Percentiles rank a stretch among this genome's conserved stretches.
These are phyloP conservation scores for Trichoderma citrinoviride DNA, from an alignment of 2,329 filamentous ascomycete species.

Conservation along the genomic window DNA sequence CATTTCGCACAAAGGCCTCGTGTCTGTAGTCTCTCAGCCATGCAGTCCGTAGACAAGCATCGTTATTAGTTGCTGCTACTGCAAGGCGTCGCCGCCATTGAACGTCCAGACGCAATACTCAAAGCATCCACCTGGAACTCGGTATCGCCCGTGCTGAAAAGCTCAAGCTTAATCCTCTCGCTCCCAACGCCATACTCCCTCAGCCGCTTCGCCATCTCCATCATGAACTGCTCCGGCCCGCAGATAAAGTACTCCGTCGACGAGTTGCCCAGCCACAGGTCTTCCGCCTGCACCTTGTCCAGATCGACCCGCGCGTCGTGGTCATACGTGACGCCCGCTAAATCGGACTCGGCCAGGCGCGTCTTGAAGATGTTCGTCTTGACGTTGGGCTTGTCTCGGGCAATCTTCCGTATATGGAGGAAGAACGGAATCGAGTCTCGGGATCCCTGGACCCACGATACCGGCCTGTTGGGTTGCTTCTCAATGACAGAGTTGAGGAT, in stretches of 20 bases:
- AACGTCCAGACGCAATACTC: constrained; percentile 27
- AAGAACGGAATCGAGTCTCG: constrained; percentile 53
- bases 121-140: constrained; percentile 36
- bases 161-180: constrained; percentile 44
- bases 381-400: constrained; percentile 37
- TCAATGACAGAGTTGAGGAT: constrained; percentile 56
- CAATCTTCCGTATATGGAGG: constrained; percentile 48
- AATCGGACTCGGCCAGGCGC: constrained; percentile 44
- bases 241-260: constrained; percentile 55
- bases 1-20: background rate
- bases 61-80: background rate
- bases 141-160: constrained; percentile 48
- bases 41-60: background rate
- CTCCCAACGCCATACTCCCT: constrained; percentile 40
- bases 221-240: constrained; percentile 55
- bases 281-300: constrained; percentile 41
- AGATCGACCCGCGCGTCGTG: constrained; percentile 46
- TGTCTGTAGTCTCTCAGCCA: background rate
- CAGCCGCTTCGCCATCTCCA: constrained; percentile 47
- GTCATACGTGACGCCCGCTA: constrained; percentile 44
- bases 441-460: constrained; percentile 61
- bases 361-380: constrained; percentile 51
- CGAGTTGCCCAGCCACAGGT: constrained; percentile 46
- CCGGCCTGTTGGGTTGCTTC: constrained; percentile 44
- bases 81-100: background rate